These are phyloP conservation scores for Zygotorulaspora chibaensis DNA, from an alignment of 805 yeast species.

Conservation along the genomic window DNA sequence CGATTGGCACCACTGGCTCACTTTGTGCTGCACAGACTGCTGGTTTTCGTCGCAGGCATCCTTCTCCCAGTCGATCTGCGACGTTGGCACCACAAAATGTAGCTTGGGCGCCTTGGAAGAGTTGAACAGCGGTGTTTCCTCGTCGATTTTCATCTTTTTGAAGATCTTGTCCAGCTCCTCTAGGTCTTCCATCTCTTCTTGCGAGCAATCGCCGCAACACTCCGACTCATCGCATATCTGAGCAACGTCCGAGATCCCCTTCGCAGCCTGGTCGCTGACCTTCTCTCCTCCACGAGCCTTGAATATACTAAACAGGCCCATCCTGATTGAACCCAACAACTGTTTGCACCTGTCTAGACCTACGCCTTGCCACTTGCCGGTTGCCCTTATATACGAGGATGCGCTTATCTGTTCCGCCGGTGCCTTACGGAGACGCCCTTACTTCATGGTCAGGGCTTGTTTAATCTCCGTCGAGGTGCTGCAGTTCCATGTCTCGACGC, in stretches of 20 bases:
- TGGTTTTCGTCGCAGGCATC: conserved; percentile 51
- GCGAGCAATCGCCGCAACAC: conserved; percentile 22
- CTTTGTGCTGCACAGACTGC: conserved; percentile 44
- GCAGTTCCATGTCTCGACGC: too few species aligned
- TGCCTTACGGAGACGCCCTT: too few species aligned
- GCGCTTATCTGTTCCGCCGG: too few species aligned
- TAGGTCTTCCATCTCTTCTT: conserved; percentile 27
- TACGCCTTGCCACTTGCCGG: too few species aligned
- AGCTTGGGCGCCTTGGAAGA: conserved; percentile 64
- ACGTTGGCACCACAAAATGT: conserved; percentile 80
- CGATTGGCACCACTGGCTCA: conserved; percentile 39
- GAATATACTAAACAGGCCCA: conserved; percentile 12
- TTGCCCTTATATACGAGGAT: too few species aligned
- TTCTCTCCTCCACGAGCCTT: conserved; percentile 3
- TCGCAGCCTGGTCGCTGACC: conserved; percentile 9
- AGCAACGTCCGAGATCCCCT: conserved; percentile 20
- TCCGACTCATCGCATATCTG: conserved; percentile 21
- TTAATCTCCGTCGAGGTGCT: too few species aligned
- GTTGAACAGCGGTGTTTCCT: conserved; percentile 53
- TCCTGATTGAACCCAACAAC: neutral
- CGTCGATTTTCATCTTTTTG: conserved; percentile 29
- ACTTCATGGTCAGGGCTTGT: too few species aligned
- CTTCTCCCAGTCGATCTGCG: conserved; percentile 78
- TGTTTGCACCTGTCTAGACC: too few species aligned
- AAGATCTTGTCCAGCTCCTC: conserved; percentile 23